These are phyloP conservation scores for Gossypium davidsonii DNA, from an alignment of 441 rosid species.

Conservation along the genomic window DNA sequence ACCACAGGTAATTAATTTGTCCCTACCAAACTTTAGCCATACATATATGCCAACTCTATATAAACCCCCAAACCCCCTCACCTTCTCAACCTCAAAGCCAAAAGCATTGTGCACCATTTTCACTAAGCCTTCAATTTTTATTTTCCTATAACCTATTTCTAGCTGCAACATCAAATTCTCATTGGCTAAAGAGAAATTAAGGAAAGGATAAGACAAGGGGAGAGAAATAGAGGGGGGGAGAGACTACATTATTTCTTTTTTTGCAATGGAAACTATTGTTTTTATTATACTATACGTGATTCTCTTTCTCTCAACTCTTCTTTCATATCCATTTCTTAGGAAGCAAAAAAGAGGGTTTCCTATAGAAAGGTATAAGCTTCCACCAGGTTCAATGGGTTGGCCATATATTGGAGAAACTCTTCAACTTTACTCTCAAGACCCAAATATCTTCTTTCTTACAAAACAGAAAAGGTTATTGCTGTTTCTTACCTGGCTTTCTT, in stretches of 20 bases:
- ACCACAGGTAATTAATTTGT: neutral
- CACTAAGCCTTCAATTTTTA: neutral
- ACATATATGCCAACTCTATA: slow-evolving; percentile 14
- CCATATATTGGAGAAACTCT: slow-evolving; percentile 81
- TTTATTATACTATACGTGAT: slow-evolving; percentile 18
- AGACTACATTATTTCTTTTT: neutral
- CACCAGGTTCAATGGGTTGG: slow-evolving; percentile 93
- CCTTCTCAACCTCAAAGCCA: neutral
- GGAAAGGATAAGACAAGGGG: neutral
- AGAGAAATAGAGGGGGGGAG: neutral
- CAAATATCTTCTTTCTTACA: slow-evolving; percentile 60
- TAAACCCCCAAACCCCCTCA: slow-evolving; percentile 21
- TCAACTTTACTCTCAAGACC: slow-evolving; percentile 78
- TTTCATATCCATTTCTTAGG: slow-evolving; percentile 24
- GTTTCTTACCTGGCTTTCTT: slow-evolving; percentile 21
- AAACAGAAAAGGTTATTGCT: slow-evolving; percentile 42
- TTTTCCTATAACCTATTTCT: neutral
- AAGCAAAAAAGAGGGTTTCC: slow-evolving; percentile 14
- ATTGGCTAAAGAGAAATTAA: neutral
- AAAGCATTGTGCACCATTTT: neutral
- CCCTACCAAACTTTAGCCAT: neutral
- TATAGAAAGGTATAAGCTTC: slow-evolving; percentile 38
- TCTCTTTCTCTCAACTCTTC: slow-evolving; percentile 32
- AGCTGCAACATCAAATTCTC: slow-evolving; percentile 1
- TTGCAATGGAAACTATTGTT: slow-evolving; percentile 28